Conservation (phyloP, 2,329 filamentous ascomycete species). For the Xylariaceae sp. region DNA sequence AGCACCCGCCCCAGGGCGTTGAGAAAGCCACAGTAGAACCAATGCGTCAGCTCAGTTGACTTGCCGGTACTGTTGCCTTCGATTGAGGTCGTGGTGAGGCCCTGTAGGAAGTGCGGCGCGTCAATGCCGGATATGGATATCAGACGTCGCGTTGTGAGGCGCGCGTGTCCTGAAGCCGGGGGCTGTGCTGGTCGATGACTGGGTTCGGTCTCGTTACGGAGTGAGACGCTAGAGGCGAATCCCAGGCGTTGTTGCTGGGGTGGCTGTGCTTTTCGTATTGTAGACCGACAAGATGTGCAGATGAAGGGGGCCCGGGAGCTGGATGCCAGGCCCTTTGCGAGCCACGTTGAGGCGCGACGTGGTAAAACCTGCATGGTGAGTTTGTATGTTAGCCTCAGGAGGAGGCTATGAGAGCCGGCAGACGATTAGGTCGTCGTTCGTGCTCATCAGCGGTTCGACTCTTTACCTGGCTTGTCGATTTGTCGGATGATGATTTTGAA, state of each 20-base stretch:
- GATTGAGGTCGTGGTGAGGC: constrained; percentile 73
- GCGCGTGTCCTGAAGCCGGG: constrained; percentile 46
- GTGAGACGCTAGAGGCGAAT: constrained; percentile 15
- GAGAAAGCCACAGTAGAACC: constrained; percentile 78
- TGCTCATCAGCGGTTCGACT: neutral
- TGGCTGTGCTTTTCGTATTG: constrained; percentile 1
- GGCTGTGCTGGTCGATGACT: constrained; percentile 31
- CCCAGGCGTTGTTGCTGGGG: constrained; percentile 15
- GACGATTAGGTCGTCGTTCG: neutral
- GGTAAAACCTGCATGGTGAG: constrained; percentile 13
- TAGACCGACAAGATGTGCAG: constrained; percentile 28
- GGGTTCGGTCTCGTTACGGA: neutral
- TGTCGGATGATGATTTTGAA: neutral
- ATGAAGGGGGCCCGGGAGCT: constrained; percentile 20
- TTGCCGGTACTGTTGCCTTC: constrained; percentile 10
- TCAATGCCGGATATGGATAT: constrained; percentile 76
- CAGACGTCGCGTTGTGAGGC: constrained; percentile 68
- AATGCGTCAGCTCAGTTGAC: constrained; percentile 31
- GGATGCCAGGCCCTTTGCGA: constrained; percentile 7
- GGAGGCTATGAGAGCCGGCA: neutral
- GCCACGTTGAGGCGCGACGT: constrained; percentile 13
- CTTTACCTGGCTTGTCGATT: neutral
- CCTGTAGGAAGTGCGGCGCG: constrained; percentile 79
- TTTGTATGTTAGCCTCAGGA: neutral
- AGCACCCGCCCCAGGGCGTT: constrained; percentile 79